Base-by-base conservation (phyloP, 2,329 filamentous ascomycete species). In the Alternaria hordeiaustralica region DNA sequence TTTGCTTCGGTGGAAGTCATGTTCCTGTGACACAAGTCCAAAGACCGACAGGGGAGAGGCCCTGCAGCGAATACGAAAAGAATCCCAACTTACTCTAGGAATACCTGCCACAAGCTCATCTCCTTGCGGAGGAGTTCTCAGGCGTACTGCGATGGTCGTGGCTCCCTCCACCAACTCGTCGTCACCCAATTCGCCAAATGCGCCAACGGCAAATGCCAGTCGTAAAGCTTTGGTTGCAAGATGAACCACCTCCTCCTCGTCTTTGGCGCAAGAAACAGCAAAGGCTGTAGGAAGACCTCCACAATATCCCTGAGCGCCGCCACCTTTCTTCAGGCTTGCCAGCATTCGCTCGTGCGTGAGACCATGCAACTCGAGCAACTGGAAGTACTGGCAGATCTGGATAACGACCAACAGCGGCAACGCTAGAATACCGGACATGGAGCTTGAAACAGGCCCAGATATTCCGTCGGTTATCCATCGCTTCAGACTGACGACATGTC, bases 341-440 rank as follows among this genome's bases (percentile, higher is more conserved):
- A 71, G 50, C 55, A 63, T 57, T 44, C 56, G 43, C 15, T 66
- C 54, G 21, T 68, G 60, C 63, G 71, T 47, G 46, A 63, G 26
- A 64, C 33, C 13, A 26, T 60, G 21, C 44, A 56, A 13, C 21
- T 68, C 59, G 12, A 73, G 61, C 47, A 61, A 68, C 28, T 69
- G 69, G 55, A 73, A 72, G 50, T 73, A 73, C 25, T 73, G 71
- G 44, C 65, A 61, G 15, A 63, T 58, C 30, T 73, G 71, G n/a
- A 73, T 66, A 33, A 71, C 45, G 11, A 64, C 58, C 45, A 73
- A 47, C 18, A 73, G 53, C 6, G 71, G 71, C n/a, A 73, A 60
- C 4, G 66, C 53, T 15, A 71, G 21, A 45, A 68, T 61, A 10
- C 59, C 46, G 18, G 53, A 61, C 65, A 68, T 71, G 18, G 54